A percentile compares a stretch with the other conserved stretches of the same genome.
phyloP scores from a whole-genome alignment of 2,329 filamentous ascomycete genomes.

The Mycosphaerelloides madeirae region DNA sequence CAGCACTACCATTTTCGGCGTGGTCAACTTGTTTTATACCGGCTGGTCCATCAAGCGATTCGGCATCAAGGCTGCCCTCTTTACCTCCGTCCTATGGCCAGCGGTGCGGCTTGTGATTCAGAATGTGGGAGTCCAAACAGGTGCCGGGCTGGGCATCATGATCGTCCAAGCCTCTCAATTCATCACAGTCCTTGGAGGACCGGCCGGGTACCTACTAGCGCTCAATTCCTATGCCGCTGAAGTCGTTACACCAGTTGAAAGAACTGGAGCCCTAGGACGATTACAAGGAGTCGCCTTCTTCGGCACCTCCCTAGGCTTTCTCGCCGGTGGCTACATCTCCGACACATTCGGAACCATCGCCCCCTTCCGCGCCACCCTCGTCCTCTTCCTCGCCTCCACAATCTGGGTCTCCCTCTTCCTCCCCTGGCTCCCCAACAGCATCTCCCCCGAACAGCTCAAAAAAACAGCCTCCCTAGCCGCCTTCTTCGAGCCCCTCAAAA shows the following conservation, averaged over 20 bases:
- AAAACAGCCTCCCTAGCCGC: constrained; percentile 41
- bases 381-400: constrained; percentile 47
- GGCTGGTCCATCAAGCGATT: constrained; percentile 63
- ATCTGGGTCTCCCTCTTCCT: constrained; percentile 40
- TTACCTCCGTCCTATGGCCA: constrained; percentile 60
- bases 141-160: constrained; percentile 58
- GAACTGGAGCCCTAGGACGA: constrained; percentile 62
- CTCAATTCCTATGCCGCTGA: constrained; percentile 66
- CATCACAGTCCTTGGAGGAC: constrained; percentile 64
- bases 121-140: constrained; percentile 59
- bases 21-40: constrained; percentile 62
- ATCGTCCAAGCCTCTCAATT: constrained; percentile 64
- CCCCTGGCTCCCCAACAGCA: constrained; percentile 47
- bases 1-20: constrained; percentile 63
- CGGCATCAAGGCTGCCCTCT: constrained; percentile 59
- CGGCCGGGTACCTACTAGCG: constrained; percentile 63
- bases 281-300: constrained; percentile 65
- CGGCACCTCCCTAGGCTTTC: constrained; percentile 59
- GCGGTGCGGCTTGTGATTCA: constrained; percentile 61
- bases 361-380: constrained; percentile 61
- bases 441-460: constrained; percentile 24
- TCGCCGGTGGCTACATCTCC: constrained; percentile 61
- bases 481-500: constrained; percentile 60
- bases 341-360: constrained; percentile 59
- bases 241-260: constrained; percentile 53